Evolutionary conservation across 108 stramenopile genomes (phyloP).

Genomic region (Nitzschia palea): DNA sequence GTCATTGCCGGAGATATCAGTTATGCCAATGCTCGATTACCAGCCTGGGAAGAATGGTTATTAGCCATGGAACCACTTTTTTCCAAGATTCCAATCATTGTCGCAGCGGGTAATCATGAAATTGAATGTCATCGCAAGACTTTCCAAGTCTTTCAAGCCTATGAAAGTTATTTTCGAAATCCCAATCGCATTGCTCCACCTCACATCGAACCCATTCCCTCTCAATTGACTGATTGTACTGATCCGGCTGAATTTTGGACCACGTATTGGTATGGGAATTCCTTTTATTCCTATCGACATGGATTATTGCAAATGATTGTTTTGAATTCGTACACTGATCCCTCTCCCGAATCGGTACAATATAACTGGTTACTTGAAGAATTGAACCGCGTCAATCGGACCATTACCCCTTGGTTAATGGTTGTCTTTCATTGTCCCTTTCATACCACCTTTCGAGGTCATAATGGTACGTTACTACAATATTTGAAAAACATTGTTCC

Average conservation of each 20-base stretch:
- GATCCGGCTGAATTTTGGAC: constrained; percentile 34
- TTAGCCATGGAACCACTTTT: constrained; percentile 49
- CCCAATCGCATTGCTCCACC: constrained; percentile 43
- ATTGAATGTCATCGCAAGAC: constrained; percentile 57
- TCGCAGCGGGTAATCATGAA: constrained; percentile 83
- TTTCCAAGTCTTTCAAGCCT: constrained; percentile 51
- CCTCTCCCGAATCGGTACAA: constrained; percentile 50
- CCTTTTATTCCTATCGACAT: constrained; percentile 71
- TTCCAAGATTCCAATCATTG: constrained; percentile 43
- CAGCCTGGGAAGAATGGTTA: constrained; percentile 68
- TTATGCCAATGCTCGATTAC: constrained; percentile 68
- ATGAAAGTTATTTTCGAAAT: constrained; percentile 72
- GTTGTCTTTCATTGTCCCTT: constrained; percentile 76
- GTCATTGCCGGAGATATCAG: constrained; percentile 67
- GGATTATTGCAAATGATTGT: constrained; percentile 75
- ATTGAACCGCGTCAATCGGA: constrained; percentile 55
- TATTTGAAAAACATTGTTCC: too few species aligned
- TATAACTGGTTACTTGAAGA: constrained; percentile 57
- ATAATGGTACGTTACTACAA: constrained; percentile 38
- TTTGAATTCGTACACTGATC: constrained; percentile 67
- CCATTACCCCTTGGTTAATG: constrained; percentile 78
- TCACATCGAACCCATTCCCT: constrained; percentile 8
- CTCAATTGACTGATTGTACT: constrained; percentile 14
- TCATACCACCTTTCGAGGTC: constrained; percentile 71
- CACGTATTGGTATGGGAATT: constrained; percentile 70